Evolutionary conservation across 495 filamentous ascomycete species (phyloP).

Genomic region (Penicillium desertorum): DNA sequence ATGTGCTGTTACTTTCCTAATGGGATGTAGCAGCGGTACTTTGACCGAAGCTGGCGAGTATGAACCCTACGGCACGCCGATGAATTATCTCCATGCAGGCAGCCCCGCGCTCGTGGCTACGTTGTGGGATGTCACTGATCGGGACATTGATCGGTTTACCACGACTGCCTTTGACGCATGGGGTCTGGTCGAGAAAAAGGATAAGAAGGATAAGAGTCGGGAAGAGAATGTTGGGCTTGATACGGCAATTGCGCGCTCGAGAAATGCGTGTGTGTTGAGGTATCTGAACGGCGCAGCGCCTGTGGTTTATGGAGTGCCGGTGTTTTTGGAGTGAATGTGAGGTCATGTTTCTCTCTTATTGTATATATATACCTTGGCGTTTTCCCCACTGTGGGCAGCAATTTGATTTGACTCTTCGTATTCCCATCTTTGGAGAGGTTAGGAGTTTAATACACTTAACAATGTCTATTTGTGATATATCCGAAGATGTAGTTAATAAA

Average conservation of each 20-base stretch:
- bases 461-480: background rate
- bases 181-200: slow-evolving; percentile 61
- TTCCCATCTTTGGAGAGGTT: background rate
- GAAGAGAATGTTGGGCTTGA: slow-evolving; percentile 53
- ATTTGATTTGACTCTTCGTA: slow-evolving; percentile 15
- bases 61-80: slow-evolving; percentile 82
- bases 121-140: slow-evolving; percentile 96
- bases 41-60: slow-evolving; percentile 82
- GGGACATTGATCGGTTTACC: slow-evolving; percentile 91
- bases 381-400: slow-evolving; percentile 26
- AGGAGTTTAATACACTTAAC: background rate
- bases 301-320: slow-evolving; percentile 91
- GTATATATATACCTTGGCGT: slow-evolving; percentile 3
- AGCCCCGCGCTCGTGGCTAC: slow-evolving; percentile 81
- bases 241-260: slow-evolving; percentile 72
- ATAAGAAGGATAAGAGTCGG: slow-evolving; percentile 18
- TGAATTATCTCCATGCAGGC: slow-evolving; percentile 86
- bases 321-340: slow-evolving; percentile 61
- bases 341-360: slow-evolving; percentile 2
- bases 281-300: slow-evolving; percentile 93
- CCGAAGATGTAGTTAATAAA: no score
- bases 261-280: slow-evolving; percentile 73
- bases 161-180: slow-evolving; percentile 74
- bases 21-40: slow-evolving; percentile 84
- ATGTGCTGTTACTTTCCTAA: slow-evolving; percentile 80